Evolutionary conservation across 1,284 basidiomycete species (phyloP).

Genomic region (Boletellus deceptivus): DNA sequence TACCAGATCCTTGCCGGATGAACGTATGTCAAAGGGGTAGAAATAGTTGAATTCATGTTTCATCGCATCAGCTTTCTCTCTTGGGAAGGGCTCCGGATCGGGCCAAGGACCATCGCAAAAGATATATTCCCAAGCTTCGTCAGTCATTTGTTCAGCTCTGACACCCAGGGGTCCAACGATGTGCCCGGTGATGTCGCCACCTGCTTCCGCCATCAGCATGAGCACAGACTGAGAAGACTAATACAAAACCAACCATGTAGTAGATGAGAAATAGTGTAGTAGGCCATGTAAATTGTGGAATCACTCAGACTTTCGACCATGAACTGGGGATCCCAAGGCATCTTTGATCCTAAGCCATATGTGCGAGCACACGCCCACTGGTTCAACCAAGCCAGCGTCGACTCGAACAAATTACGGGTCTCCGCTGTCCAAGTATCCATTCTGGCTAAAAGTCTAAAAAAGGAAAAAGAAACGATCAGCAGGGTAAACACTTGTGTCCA

Average conservation of each 20-base stretch:
- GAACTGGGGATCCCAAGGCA: conserved; percentile 98
- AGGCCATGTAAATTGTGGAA: conserved; percentile 99
- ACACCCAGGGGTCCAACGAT: conserved; percentile 83
- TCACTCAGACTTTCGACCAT: conserved; percentile 96
- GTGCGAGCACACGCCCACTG: conserved; percentile 99
- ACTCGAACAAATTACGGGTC: conserved; percentile 91
- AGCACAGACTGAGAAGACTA: neutral
- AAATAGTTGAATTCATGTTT: conserved; percentile 96
- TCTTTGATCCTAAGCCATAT: conserved; percentile 93
- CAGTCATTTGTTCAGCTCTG: conserved; percentile 90
- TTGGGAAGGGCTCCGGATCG: conserved; percentile 58
- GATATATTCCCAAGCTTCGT: conserved; percentile 97
- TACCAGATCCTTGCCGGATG: conserved; percentile 98
- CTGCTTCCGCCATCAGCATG: conserved; percentile 34
- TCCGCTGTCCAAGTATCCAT: conserved; percentile 93
- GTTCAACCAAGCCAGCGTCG: conserved; percentile 92
- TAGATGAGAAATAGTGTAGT: conserved; percentile 93
- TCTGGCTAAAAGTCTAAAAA: conserved; percentile 64
- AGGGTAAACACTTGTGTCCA: neutral
- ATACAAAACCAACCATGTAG: conserved; percentile 63
- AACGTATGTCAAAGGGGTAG: conserved; percentile 98
- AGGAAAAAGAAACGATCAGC: neutral
- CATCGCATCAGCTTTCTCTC: conserved; percentile 80
- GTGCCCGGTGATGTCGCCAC: conserved; percentile 74
- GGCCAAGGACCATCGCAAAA: conserved; percentile 82